Base-by-base conservation (phyloP, 257 asterid genomes). In the Solanum tacnaense region DNA sequence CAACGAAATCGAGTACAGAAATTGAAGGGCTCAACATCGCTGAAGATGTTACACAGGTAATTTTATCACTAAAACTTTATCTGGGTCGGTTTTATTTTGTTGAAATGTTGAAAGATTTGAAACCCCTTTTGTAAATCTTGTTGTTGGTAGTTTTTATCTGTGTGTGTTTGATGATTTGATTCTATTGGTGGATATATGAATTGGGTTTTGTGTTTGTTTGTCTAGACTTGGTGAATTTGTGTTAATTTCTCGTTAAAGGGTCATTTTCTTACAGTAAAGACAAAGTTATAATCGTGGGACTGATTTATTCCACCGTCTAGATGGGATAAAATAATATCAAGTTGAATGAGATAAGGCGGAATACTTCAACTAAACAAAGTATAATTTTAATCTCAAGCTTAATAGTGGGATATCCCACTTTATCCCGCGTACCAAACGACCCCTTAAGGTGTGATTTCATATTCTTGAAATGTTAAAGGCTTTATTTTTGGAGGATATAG, bases 21-120 rank as follows among this genome's bases (percentile, higher is more conserved):
- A 89, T 96, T 74, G 96, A 95, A 90, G 99, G 98, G 34, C 98
- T 96, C 87, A 96, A 96, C 90, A 96, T 96, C 73, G 99, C 98
- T 39, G 98, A 96, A 20, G 98, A 96, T 94, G 99, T 96, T 72
- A 93, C 98, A 76, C 99, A 96, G 98, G 99, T 95, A 86, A 67
- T 70, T 29, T 41, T 65, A n/a, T 27, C 39, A 60, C 58, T 38
- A 31, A 65, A 71, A 27, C 31, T 31, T 76, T 39, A n/a, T 78
- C 23, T 78, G 60, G 36, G 84, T 78, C 58, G 20, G 13, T 78
- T 78, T 78, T 32, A 25, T 78, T 3, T 78, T 78, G 4, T 76
- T n/a, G 84, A 76, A 78, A 67, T 25, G 35, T 68, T 68, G 32
- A 65, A 67, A 68, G 21, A 12, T 6, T 68, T 27, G 75, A 68